A percentile compares a stretch with the other conserved stretches of the same genome.
phyloP scores from a whole-genome alignment of 306 rosid genomes.

The Rubus parviflorus region DNA sequence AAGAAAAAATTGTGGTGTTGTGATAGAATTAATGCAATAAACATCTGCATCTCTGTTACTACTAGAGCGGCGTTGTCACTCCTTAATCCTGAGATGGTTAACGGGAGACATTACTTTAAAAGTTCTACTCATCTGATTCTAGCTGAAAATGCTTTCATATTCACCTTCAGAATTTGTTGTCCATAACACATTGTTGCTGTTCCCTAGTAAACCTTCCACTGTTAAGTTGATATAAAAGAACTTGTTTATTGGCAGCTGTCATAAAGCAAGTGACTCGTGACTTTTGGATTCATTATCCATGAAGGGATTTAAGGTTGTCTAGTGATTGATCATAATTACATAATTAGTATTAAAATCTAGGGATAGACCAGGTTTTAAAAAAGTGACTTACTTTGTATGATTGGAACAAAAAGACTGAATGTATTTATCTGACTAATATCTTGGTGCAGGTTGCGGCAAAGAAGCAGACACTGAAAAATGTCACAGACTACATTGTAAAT shows the following conservation, averaged over 20 bases:
- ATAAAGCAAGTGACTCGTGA: neutral
- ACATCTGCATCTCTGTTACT: neutral
- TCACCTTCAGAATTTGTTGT: neutral
- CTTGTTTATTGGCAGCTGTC: neutral
- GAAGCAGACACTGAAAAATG: slow-evolving; percentile 92
- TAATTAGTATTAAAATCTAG: neutral
- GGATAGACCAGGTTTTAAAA: neutral
- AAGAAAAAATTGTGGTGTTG: neutral
- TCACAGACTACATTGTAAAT: slow-evolving; percentile 89
- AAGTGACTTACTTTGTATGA: neutral
- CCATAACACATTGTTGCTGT: neutral
- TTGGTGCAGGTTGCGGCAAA: slow-evolving; percentile 86
- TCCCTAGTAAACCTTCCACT: neutral
- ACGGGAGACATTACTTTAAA: too few relatives aligned
- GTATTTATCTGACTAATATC: slow-evolving; percentile 25
- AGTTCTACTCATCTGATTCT: neutral
- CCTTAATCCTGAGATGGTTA: neutral
- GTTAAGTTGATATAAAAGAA: neutral
- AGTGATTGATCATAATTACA: neutral
- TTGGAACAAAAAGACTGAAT: neutral
- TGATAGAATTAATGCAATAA: neutral
- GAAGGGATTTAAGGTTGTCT: neutral
- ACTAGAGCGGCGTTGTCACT: neutral
- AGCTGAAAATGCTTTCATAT: neutral
- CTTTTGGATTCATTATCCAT: neutral